Evolutionary conservation across 805 yeast genomes (phyloP).

Genomic region (Helenozyma rhizophorensis): DNA sequence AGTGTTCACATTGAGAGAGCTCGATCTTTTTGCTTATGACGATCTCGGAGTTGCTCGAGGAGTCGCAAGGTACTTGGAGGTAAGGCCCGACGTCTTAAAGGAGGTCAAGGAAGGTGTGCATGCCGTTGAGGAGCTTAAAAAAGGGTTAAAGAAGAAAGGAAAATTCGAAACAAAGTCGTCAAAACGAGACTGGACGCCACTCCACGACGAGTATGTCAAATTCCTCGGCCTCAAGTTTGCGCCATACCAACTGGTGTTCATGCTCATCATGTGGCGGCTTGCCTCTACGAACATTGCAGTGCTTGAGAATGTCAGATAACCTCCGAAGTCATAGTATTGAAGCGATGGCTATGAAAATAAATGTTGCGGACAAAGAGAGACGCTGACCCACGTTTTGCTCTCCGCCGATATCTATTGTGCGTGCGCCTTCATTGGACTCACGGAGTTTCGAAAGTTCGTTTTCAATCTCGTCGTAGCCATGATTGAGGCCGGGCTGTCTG

Average conservation of each 20-base stretch:
- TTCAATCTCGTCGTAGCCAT: conserved; percentile 37
- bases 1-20: conserved; percentile 59
- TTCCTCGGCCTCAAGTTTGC: conserved; percentile 52
- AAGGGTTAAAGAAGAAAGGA: conserved; percentile 29
- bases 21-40: conserved; percentile 69
- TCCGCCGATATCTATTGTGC: conserved; percentile 5
- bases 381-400: conserved; percentile 1
- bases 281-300: conserved; percentile 55
- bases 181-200: conserved; percentile 62
- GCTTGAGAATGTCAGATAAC: conserved; percentile 17
- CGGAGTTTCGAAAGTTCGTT: conserved; percentile 29
- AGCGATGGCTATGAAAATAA: too few species aligned
- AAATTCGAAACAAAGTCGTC: conserved; percentile 32
- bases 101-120: conserved; percentile 35
- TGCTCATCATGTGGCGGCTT: conserved; percentile 72
- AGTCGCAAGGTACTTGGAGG: conserved; percentile 54
- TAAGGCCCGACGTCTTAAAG: conserved; percentile 45
- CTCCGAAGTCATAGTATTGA: too few species aligned
- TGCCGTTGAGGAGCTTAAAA: conserved; percentile 30
- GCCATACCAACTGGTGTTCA: conserved; percentile 66
- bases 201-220: conserved; percentile 55
- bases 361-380: neutral
- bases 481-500: conserved; percentile 23
- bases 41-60: conserved; percentile 89
- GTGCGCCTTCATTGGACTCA: conserved; percentile 7